Evolutionary conservation across 805 yeast genomes (phyloP).

Genomic region (Candida khao-thaluensis): DNA sequence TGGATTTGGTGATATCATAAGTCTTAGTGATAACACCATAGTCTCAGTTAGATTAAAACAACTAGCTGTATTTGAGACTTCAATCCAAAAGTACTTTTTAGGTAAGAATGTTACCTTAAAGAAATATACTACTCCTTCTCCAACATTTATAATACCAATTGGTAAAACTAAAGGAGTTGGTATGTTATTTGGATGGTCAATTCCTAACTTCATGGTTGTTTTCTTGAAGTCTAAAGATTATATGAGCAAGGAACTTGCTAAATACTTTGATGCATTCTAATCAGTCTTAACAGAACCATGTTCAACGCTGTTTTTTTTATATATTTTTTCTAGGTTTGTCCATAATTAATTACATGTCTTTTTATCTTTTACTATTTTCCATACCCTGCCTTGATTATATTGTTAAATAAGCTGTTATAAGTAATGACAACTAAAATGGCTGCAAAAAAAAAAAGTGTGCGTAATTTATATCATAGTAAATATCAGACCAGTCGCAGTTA

Average conservation of each 20-base stretch:
- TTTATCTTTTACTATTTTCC: too few relatives aligned
- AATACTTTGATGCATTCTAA: conserved; percentile 5
- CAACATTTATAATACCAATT: conserved; percentile 29
- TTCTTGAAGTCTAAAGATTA: conserved; percentile 27
- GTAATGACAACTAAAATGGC: too few relatives aligned
- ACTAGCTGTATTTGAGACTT: not conserved
- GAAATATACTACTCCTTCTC: conserved; percentile 11
- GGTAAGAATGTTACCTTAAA: conserved; percentile 12
- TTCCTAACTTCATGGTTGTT: conserved; percentile 30
- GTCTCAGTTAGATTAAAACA: conserved; percentile 1
- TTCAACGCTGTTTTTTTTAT: too few relatives aligned
- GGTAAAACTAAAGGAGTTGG: conserved; percentile 39
- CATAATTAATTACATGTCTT: too few relatives aligned
- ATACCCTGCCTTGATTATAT: too few relatives aligned
- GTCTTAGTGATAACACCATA: conserved; percentile 17
- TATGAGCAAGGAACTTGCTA: conserved; percentile 17
- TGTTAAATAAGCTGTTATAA: too few relatives aligned
- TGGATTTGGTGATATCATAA: conserved; percentile 36
- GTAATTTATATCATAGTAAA: not conserved
- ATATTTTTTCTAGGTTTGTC: too few relatives aligned
- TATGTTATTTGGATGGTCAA: conserved; percentile 23
- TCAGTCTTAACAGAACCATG: too few relatives aligned
- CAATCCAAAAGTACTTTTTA: conserved; percentile 14
- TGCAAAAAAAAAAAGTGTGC: too few relatives aligned
- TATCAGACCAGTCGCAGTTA: not conserved